These are phyloP conservation scores for Ballota nigra DNA, from an alignment of 257 asterid genomes.

Conservation along the genomic window DNA sequence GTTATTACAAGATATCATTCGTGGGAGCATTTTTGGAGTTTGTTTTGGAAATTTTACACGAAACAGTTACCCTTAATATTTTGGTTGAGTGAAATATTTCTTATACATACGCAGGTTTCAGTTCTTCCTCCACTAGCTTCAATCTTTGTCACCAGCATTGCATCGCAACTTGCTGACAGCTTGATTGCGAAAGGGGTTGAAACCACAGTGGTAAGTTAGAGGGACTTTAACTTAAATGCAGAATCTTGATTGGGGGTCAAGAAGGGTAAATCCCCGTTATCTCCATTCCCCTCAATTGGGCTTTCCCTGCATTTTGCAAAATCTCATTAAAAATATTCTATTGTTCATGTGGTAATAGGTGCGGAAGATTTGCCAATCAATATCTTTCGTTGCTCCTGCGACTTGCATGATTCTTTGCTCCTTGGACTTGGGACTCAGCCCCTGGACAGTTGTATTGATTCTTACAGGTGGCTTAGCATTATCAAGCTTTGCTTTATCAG, in stretches of 20 bases:
- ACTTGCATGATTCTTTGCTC: conserved; percentile 92
- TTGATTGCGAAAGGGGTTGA: conserved; percentile 85
- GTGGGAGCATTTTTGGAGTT: background rate
- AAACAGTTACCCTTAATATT: background rate
- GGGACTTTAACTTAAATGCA: background rate
- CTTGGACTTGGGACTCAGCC: conserved; percentile 78
- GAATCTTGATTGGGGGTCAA: background rate
- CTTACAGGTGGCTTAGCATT: conserved; percentile 88
- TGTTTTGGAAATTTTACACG: background rate
- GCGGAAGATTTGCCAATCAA: conserved; percentile 87
- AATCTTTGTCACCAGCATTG: conserved; percentile 75
- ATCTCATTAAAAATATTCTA: background rate
- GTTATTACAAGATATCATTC: background rate
- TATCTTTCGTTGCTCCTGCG: conserved; percentile 89
- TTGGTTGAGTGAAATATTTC: background rate
- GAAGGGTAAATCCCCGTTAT: background rate
- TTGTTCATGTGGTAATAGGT: conserved; percentile 49
- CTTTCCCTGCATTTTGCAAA: background rate
- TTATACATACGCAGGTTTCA: conserved; percentile 66
- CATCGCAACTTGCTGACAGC: conserved; percentile 89
- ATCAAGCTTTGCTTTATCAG: conserved; percentile 93
- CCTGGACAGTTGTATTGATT: conserved; percentile 74
- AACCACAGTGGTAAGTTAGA: conserved; percentile 63
- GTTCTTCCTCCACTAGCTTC: conserved; percentile 98
- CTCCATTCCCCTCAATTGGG: background rate